Evolutionary conservation across 805 yeast genomes (phyloP).

Genomic region (Kodamaea neixiangensis): DNA sequence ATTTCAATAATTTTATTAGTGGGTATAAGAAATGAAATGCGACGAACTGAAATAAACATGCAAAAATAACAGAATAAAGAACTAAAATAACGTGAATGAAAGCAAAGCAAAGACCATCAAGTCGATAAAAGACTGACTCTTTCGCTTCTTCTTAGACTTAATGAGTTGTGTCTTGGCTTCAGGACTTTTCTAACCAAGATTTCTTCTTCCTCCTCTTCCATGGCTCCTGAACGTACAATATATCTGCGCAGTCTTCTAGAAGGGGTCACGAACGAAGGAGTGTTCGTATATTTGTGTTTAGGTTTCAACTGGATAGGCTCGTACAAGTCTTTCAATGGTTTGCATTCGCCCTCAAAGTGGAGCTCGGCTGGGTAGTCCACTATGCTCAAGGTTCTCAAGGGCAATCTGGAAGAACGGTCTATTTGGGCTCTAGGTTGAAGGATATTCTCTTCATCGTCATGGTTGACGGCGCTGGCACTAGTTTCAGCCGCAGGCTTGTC

Average conservation of each 20-base stretch:
- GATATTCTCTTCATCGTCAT: conserved; percentile 44
- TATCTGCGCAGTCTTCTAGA: conserved; percentile 27
- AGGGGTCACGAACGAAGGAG: conserved; percentile 39
- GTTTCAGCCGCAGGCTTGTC: conserved; percentile 5
- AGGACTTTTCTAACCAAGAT: conserved; percentile 8
- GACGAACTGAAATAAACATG: conserved; percentile 2
- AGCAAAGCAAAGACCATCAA: not conserved
- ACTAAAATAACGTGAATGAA: conserved; percentile 1
- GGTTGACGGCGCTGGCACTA: conserved; percentile 17
- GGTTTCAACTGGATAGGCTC: conserved; percentile 28
- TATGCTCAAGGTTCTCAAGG: conserved; percentile 32
- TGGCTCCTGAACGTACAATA: conserved; percentile 16
- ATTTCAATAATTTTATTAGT: not conserved
- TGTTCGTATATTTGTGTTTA: conserved; percentile 21
- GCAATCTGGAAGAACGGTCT: conserved; percentile 19
- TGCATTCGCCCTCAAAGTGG: conserved; percentile 13
- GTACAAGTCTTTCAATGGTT: conserved; percentile 29
- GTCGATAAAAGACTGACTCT: conserved; percentile 2
- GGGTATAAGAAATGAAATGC: conserved; percentile 4
- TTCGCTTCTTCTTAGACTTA: not conserved
- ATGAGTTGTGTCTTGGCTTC: conserved; percentile 4
- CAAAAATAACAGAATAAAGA: not conserved
- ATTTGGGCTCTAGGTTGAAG: conserved; percentile 30
- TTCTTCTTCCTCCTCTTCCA: conserved; percentile 17
- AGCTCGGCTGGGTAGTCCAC: conserved; percentile 33